Evolutionary conservation across 163 green algal species (phyloP), one percentile per base, ranked within the genome.

Genomic region (Chlorella variabilis): DNA sequence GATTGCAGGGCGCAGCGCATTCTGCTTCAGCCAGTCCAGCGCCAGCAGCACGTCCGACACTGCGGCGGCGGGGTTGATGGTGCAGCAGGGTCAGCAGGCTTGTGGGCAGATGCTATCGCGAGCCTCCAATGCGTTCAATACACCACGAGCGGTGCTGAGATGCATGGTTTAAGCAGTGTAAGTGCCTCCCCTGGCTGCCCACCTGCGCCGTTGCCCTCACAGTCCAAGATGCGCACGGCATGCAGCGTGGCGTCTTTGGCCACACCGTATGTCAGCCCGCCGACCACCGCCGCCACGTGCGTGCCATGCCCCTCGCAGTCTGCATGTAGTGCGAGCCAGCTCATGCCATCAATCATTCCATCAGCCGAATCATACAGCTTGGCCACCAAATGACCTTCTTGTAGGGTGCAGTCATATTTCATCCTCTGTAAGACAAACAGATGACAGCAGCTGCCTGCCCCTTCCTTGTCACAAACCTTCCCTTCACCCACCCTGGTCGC

Each of bases 251-350:
- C 88, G 69, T 91, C 91, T 78, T 94, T 95, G 41, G 92, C 92
- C n/a, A 95, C 88, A 4, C 92, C 92, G 61, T 85, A 93, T 1
- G 84, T 91, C n/a, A 84, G 81, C 71, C 91, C 91, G n/a, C 88
- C 90, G 0, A 93, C 82, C 54, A 86, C 70, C 15, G 83, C 89
- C 3, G 91, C 91, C 70, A 95, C 92, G 70, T 95, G 92, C 2
- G 92, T 94, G 62, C 92, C 92, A 75, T 96, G 92, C 4, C 92
- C 92, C 70, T 95, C 87, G 85, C 92, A 96, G 76, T 96, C 92
- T n/a, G 65, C 36, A 54, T 17, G 29, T 4, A 25, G n/a, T n/a
- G n/a, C n/a, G n/a, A n/a, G n/a, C n/a, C n/a, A n/a, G n/a, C n/a
- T n/a, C n/a, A n/a, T n/a, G n/a, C n/a, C n/a, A n/a, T n/a, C n/a